These are phyloP conservation scores for Fusarium sarcochroum DNA, from an alignment of 2,329 filamentous ascomycete species.

Conservation along the genomic window DNA sequence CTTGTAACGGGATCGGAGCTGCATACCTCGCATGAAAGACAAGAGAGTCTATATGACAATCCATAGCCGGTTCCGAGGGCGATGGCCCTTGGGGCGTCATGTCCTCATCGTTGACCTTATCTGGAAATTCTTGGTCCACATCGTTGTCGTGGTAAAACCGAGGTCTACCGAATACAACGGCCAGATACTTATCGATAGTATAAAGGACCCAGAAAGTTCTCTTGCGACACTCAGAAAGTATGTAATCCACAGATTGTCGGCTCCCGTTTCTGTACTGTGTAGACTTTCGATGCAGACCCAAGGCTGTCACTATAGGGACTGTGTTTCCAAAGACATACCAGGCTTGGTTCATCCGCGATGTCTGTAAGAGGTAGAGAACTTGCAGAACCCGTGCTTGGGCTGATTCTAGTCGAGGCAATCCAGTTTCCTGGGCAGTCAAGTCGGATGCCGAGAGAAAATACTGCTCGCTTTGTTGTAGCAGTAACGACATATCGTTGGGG, in stretches of 20 bases:
- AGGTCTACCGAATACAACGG: constrained; percentile 73
- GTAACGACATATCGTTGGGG: background rate
- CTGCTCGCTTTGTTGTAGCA: constrained; percentile 52
- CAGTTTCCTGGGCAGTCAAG: constrained; percentile 64
- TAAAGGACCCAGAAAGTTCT: constrained; percentile 75
- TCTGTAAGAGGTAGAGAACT: constrained; percentile 70
- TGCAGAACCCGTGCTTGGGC: constrained; percentile 71
- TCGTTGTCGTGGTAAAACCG: constrained; percentile 74
- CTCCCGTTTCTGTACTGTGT: constrained; percentile 39
- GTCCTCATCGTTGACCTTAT: constrained; percentile 68
- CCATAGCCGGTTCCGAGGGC: constrained; percentile 48
- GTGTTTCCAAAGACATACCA: constrained; percentile 73
- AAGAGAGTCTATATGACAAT: constrained; percentile 64
- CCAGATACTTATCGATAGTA: constrained; percentile 73
- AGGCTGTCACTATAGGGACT: constrained; percentile 64
- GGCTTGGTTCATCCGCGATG: constrained; percentile 71
- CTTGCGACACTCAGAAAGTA: constrained; percentile 66
- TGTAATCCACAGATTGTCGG: constrained; percentile 54
- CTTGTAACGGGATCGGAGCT: fast-evolving
- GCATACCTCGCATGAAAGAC: constrained; percentile 60
- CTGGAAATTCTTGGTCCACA: constrained; percentile 73
- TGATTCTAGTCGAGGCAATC: constrained; percentile 67
- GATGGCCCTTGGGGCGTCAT: constrained; percentile 61
- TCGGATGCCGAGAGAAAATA: constrained; percentile 57
- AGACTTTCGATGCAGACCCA: constrained; percentile 55